Conservation (phyloP, 2,329 filamentous ascomycete species). For the Phaeosphaeriaceae sp. region DNA sequence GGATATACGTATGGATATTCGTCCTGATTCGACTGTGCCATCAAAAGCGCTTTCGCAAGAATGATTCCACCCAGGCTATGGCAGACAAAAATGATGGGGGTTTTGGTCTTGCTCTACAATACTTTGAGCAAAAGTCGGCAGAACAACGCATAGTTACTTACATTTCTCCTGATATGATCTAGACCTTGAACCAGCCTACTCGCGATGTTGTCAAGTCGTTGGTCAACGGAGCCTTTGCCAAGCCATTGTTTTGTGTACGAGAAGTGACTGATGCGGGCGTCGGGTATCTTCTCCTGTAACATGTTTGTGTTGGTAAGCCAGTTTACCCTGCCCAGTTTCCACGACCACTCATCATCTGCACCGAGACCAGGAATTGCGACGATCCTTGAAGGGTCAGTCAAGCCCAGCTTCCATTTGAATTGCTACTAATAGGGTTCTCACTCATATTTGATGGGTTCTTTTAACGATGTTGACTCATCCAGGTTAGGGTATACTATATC, state of each 20-base stretch:
- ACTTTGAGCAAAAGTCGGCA: slow-evolving; percentile 6
- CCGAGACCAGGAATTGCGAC: slow-evolving; percentile 40
- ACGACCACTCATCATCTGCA: slow-evolving; percentile 37
- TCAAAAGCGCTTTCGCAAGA: slow-evolving; percentile 28
- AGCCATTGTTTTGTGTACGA: slow-evolving; percentile 40
- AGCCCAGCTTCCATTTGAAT: too few species aligned
- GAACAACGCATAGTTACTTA: slow-evolving; percentile 1
- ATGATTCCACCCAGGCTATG: slow-evolving; percentile 40
- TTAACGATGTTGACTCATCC: not conserved
- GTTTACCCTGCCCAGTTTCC: slow-evolving; percentile 30
- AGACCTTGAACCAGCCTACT: slow-evolving; percentile 30
- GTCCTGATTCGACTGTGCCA: slow-evolving; percentile 17
- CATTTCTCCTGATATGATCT: slow-evolving; percentile 20
- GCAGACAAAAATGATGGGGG: slow-evolving; percentile 38
- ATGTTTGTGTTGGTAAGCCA: slow-evolving; percentile 40
- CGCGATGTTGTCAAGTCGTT: slow-evolving; percentile 35
- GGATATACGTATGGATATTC: slow-evolving; percentile 28
- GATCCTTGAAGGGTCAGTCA: slow-evolving; percentile 23
- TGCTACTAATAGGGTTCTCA: not conserved
- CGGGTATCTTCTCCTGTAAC: slow-evolving; percentile 33
- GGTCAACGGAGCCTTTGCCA: slow-evolving; percentile 34
- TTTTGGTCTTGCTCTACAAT: slow-evolving; percentile 22
- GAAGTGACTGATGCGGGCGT: slow-evolving; percentile 38
- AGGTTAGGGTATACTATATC: not conserved
- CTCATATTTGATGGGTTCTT: slow-evolving; percentile 1